Evolutionary conservation across 106 monocot species (phyloP).

Genomic region (Dioscorea alata): DNA sequence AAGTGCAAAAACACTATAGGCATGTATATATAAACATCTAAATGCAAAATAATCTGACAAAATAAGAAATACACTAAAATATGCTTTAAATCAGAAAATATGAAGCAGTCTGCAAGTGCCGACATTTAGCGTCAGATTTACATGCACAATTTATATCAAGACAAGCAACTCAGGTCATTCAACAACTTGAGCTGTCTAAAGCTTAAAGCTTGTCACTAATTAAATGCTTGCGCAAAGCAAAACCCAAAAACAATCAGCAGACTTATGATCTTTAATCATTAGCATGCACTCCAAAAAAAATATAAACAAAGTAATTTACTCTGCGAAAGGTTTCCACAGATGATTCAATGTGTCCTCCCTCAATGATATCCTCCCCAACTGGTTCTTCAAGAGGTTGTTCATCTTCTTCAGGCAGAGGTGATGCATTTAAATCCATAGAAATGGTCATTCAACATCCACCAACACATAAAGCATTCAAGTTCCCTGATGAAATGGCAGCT

Average conservation of each 20-base stretch:
- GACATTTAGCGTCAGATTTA: background rate
- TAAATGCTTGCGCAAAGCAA: background rate
- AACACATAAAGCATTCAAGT: background rate
- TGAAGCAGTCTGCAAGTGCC: background rate
- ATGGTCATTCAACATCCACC: constrained; percentile 33
- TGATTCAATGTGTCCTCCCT: constrained; percentile 40
- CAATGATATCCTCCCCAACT: constrained; percentile 26
- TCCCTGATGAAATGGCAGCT: no score
- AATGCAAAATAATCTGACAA: background rate
- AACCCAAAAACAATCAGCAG: background rate
- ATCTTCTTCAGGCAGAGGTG: constrained; percentile 92
- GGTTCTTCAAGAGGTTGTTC: constrained; percentile 52
- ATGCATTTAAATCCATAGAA: constrained; percentile 94
- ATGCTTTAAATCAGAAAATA: background rate
- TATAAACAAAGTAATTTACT: constrained; percentile 19
- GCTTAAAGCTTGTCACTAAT: no score
- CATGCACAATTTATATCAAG: no score
- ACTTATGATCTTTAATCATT: no score
- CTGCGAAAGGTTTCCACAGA: constrained; percentile 64
- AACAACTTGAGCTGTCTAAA: no score
- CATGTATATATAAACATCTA: background rate
- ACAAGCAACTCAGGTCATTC: no score
- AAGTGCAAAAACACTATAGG: background rate
- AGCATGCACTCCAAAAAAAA: background rate
- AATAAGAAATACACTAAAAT: background rate